Conservation (phyloP, 306 rosid genomes). For the Gleditsia sinensis region DNA sequence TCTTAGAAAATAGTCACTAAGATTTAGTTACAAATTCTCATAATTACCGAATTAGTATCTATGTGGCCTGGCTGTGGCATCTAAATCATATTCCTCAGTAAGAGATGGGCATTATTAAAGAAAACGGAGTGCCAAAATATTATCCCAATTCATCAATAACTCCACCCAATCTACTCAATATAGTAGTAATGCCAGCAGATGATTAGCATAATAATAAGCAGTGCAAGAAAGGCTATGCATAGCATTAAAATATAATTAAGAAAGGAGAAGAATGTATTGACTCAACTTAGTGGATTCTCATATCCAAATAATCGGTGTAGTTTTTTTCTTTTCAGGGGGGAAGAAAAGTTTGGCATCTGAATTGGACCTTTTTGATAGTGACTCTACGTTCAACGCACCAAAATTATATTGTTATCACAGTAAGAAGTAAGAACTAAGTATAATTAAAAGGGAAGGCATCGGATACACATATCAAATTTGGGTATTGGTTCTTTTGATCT, state of each 20-base stretch:
- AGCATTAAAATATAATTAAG: background rate
- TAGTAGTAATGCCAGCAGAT: background rate
- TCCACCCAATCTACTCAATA: background rate
- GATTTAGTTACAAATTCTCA: background rate
- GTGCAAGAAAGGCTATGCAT: background rate
- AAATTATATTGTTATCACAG: background rate
- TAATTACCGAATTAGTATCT: background rate
- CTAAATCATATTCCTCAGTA: background rate
- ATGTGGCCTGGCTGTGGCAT: background rate
- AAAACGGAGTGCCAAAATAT: background rate
- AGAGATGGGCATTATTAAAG: background rate
- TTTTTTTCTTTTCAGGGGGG: background rate
- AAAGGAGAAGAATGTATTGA: conserved; percentile 14
- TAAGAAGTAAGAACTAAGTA: background rate
- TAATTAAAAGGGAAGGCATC: background rate
- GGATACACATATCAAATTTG: background rate
- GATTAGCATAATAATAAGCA: background rate
- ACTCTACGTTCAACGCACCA: background rate
- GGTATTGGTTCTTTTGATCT: background rate
- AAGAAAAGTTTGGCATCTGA: background rate
- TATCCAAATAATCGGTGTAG: background rate
- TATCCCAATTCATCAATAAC: background rate
- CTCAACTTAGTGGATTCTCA: background rate
- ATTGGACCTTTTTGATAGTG: conserved; percentile 14
- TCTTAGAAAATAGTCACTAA: background rate